Evolutionary conservation across 2,329 filamentous ascomycete genomes (phyloP).

Genomic region (Neoascochyta sp.): DNA sequence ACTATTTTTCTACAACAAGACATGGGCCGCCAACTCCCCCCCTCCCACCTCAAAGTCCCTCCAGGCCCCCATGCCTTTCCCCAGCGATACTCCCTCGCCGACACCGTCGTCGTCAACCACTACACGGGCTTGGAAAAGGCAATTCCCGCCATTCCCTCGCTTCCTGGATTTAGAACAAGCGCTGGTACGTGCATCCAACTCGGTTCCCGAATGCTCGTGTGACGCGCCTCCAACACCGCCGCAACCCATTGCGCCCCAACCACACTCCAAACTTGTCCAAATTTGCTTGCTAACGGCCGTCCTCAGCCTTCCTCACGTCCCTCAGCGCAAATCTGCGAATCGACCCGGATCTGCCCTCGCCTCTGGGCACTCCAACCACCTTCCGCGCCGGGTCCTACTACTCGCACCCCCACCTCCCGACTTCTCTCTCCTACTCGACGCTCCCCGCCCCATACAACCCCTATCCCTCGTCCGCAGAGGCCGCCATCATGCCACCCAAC

Average conservation of each 20-base stretch:
- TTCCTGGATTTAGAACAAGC: slow-evolving; percentile 39
- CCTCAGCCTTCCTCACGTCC: slow-evolving; percentile 75
- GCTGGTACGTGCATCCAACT: slow-evolving; percentile 38
- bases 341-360: slow-evolving; percentile 55
- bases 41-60: slow-evolving; percentile 33
- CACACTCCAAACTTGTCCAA: slow-evolving; percentile 5
- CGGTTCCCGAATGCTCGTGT: no score
- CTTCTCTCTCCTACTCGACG: slow-evolving; percentile 45
- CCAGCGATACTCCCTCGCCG: slow-evolving; percentile 25
- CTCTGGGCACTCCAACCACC: slow-evolving; percentile 62
- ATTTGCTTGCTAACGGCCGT: slow-evolving; percentile 10
- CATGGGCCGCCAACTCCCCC: slow-evolving; percentile 35
- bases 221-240: no score
- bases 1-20: slow-evolving; percentile 14
- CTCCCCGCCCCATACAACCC: slow-evolving; percentile 35
- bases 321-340: slow-evolving; percentile 76
- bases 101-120: slow-evolving; percentile 33
- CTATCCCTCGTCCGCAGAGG: slow-evolving; percentile 36
- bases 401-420: slow-evolving; percentile 56
- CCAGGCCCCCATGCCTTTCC: slow-evolving; percentile 29
- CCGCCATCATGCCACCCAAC: slow-evolving; percentile 37
- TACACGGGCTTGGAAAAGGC: slow-evolving; percentile 34
- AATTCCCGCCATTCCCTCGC: slow-evolving; percentile 35
- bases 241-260: no score
- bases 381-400: slow-evolving; percentile 42